phyloP scores from a whole-genome alignment of 1,139 yeast genomes.

The Yamadazyma epiphylla region DNA sequence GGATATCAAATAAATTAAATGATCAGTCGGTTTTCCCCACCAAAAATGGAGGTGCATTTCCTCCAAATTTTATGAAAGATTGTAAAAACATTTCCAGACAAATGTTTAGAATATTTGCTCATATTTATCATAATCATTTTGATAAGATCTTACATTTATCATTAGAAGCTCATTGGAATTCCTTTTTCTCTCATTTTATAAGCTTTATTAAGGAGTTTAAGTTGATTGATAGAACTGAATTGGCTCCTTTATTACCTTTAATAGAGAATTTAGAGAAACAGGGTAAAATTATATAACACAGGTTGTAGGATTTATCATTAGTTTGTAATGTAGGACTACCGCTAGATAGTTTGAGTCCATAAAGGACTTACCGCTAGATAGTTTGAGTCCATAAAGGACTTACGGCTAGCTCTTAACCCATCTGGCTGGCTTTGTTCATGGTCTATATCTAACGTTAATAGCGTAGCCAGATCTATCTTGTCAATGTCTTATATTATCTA shows the following conservation, averaged over 20 bases:
- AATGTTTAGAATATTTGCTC: constrained; percentile 96
- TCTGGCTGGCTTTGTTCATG: too few species aligned
- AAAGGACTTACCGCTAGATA: too few species aligned
- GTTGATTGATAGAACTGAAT: constrained; percentile 71
- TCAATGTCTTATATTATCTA: too few species aligned
- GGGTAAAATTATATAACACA: constrained; percentile 61
- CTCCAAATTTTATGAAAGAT: constrained; percentile 77
- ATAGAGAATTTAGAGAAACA: constrained; percentile 79
- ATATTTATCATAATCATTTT: constrained; percentile 89
- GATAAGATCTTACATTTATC: constrained; percentile 87
- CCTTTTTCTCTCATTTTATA: constrained; percentile 93
- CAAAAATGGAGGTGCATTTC: constrained; percentile 88
- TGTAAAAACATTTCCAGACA: constrained; percentile 85
- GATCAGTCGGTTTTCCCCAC: constrained; percentile 93
- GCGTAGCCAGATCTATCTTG: too few species aligned
- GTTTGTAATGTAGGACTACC: too few species aligned
- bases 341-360: too few species aligned
- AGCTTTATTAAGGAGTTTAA: constrained; percentile 83
- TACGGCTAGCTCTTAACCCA: too few species aligned
- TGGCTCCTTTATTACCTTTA: constrained; percentile 73
- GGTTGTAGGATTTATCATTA: constrained; percentile 5
- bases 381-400: too few species aligned
- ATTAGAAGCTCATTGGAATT: constrained; percentile 96
- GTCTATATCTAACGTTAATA: too few species aligned
- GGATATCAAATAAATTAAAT: constrained; percentile 84